Percentiles rank a stretch among this genome's conserved stretches.
Conservation (phyloP, 345 rosid species). For the Cardiospermum halicacabum region DNA sequence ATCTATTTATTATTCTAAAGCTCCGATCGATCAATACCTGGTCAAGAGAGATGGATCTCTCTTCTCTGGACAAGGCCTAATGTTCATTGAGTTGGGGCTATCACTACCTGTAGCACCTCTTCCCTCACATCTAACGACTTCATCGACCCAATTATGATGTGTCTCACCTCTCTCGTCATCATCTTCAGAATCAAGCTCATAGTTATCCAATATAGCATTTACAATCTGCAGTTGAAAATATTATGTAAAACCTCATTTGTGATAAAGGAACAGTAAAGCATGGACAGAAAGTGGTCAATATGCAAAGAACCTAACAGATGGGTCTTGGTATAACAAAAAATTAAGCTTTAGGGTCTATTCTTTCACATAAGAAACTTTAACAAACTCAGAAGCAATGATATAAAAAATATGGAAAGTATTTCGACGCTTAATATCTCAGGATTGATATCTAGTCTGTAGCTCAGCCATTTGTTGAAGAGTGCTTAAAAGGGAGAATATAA, state of each 20-base stretch:
- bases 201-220: slow-evolving; percentile 72
- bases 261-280: neutral
- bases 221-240: slow-evolving; percentile 52
- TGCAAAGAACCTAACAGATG: neutral
- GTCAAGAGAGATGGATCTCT: slow-evolving; percentile 81
- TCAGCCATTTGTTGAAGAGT: neutral
- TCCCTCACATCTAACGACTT: slow-evolving; percentile 90
- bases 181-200: slow-evolving; percentile 50
- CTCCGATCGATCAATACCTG: slow-evolving; percentile 34
- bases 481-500: neutral
- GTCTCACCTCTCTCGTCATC: slow-evolving; percentile 55
- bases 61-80: slow-evolving; percentile 57
- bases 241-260: neutral
- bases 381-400: neutral
- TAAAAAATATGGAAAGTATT: neutral
- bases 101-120: slow-evolving; percentile 46
- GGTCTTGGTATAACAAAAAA: neutral
- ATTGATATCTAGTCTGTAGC: neutral
- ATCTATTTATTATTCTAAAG: neutral
- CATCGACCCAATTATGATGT: slow-evolving; percentile 90
- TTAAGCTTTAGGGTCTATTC: neutral
- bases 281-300: neutral
- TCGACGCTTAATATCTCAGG: neutral
- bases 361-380: neutral
- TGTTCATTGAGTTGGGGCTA: slow-evolving; percentile 49